Evolutionary conservation across 1,284 basidiomycete genomes (phyloP).

Genomic region (Fereydounia khargensis): DNA sequence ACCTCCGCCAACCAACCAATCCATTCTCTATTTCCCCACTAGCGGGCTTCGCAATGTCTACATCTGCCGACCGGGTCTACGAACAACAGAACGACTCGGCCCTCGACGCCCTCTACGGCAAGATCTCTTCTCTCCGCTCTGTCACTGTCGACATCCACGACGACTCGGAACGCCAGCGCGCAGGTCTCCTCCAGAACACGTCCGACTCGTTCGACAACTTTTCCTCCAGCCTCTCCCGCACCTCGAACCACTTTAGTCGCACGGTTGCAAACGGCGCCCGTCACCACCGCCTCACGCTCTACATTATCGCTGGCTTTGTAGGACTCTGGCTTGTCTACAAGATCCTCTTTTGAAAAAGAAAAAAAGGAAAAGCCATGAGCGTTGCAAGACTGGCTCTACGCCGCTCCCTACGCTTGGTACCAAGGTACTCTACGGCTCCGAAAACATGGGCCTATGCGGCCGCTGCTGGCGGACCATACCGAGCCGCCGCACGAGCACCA

Average conservation of each 20-base stretch:
- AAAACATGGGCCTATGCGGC: too few species aligned
- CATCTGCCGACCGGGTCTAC: slow-evolving; percentile 40
- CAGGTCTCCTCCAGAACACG: slow-evolving; percentile 14
- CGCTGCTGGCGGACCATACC: too few species aligned
- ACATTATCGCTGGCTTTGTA: slow-evolving; percentile 38
- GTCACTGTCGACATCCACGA: slow-evolving; percentile 50
- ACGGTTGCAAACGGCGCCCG: slow-evolving; percentile 32
- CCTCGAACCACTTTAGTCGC: slow-evolving; percentile 32
- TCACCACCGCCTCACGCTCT: slow-evolving; percentile 34
- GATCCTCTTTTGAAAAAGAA: slow-evolving; percentile 21
- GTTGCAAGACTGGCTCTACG: background rate
- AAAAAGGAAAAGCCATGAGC: background rate
- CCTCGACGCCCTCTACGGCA: slow-evolving; percentile 45
- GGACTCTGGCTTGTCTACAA: slow-evolving; percentile 42
- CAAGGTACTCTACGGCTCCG: too few species aligned
- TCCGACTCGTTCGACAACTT: slow-evolving; percentile 41
- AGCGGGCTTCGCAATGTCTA: slow-evolving; percentile 24
- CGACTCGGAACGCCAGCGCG: slow-evolving; percentile 45
- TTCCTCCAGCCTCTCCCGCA: slow-evolving; percentile 18
- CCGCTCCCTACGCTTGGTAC: too few species aligned
- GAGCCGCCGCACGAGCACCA: too few species aligned
- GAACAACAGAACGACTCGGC: slow-evolving; percentile 54
- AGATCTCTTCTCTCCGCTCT: slow-evolving; percentile 44
- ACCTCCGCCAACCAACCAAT: too few species aligned
- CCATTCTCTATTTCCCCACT: too few species aligned